phyloP scores from a whole-genome alignment of 768 basidiomycete genomes.

The Phanerochaete sordida region DNA sequence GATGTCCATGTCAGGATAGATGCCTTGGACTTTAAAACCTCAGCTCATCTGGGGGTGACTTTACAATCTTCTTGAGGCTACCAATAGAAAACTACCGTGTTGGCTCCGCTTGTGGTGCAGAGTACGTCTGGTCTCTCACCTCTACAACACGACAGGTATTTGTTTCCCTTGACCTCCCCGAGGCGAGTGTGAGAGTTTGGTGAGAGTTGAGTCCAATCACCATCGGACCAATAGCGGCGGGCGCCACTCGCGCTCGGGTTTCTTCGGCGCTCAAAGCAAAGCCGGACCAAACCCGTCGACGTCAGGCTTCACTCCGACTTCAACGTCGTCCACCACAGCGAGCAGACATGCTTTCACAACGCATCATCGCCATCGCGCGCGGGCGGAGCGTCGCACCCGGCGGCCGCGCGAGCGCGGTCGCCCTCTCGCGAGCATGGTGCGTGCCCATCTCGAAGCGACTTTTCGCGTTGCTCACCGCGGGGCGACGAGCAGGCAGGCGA shows the following conservation, averaged over 20 bases:
- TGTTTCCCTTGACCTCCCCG: too few species aligned
- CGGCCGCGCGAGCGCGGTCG: slow-evolving; percentile 32
- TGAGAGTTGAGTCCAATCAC: too few species aligned
- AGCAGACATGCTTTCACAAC: slow-evolving; percentile 63
- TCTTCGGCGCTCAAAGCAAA: slow-evolving; percentile 1
- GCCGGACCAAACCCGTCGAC: slow-evolving; percentile 5
- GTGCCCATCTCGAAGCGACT: slow-evolving; percentile 16
- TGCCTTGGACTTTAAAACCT: too few species aligned
- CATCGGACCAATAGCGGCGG: neutral
- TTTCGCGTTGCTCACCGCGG: slow-evolving; percentile 8
- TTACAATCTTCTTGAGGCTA: too few species aligned
- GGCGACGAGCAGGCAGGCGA: slow-evolving; percentile 37
- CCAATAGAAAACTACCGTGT: too few species aligned
- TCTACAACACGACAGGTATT: too few species aligned
- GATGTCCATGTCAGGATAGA: too few species aligned
- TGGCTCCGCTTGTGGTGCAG: too few species aligned
- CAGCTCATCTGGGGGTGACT: too few species aligned
- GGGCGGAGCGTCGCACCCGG: slow-evolving; percentile 50
- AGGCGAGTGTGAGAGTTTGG: too few species aligned
- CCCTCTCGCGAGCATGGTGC: slow-evolving; percentile 48
- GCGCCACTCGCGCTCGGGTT: neutral
- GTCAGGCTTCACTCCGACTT: slow-evolving; percentile 1
- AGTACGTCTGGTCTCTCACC: too few species aligned
- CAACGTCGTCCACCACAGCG: neutral
- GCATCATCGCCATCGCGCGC: slow-evolving; percentile 60